Evolutionary conservation across 345 rosid genomes (phyloP).

Genomic region (Pseudoturritis turrita): DNA sequence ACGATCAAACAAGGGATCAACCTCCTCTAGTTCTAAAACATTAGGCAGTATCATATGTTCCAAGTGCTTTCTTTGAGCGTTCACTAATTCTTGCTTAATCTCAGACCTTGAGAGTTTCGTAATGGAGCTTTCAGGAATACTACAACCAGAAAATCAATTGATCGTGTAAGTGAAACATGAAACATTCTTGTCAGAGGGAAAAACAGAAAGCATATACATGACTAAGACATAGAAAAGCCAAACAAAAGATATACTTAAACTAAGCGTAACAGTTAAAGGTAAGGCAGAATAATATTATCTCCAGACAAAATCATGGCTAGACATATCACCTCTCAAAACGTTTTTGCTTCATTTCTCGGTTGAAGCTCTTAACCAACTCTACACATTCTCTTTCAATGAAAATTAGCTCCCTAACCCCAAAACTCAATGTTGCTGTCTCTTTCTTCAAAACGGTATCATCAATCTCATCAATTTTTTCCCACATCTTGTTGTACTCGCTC

Average conservation of each 20-base stretch:
- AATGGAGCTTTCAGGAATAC: conserved; percentile 36
- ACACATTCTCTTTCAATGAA: conserved; percentile 78
- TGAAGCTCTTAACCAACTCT: conserved; percentile 60
- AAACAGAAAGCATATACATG: conserved; percentile 8
- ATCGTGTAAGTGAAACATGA: conserved; percentile 14
- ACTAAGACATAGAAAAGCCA: not conserved
- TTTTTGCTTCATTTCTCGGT: conserved; percentile 47
- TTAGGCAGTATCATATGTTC: conserved; percentile 69
- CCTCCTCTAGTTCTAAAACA: conserved; percentile 63
- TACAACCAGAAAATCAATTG: conserved; percentile 38
- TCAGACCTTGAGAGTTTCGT: conserved; percentile 62
- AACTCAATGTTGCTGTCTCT: conserved; percentile 60
- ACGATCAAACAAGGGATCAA: conserved; percentile 52
- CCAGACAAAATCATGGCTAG: conserved; percentile 7
- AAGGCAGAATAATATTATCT: conserved; percentile 4
- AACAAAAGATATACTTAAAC: conserved; percentile 7
- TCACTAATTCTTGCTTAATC: conserved; percentile 65
- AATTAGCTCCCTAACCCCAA: conserved; percentile 76
- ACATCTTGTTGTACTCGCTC: conserved; percentile 50
- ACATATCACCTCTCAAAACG: conserved; percentile 40
- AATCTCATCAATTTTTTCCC: conserved; percentile 68
- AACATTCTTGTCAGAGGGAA: not conserved
- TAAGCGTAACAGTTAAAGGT: not conserved
- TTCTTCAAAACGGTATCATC: conserved; percentile 53
- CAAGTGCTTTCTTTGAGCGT: conserved; percentile 70